These are phyloP conservation scores for Delonix regia DNA, from an alignment of 306 rosid genomes.

Conservation along the genomic window DNA sequence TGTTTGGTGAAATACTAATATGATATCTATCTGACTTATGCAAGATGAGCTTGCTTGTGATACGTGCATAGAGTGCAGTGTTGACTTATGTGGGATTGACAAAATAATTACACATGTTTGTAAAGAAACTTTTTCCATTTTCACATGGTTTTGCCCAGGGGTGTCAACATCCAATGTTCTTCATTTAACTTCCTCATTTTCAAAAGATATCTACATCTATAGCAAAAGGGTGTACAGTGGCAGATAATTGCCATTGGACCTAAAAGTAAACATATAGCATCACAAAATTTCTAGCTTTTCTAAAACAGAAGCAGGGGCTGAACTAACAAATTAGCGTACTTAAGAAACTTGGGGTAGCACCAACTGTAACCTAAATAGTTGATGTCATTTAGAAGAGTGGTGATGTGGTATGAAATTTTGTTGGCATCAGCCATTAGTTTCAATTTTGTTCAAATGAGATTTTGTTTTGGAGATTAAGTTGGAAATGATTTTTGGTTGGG, in stretches of 20 bases:
- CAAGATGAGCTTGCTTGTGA: constrained; percentile 7
- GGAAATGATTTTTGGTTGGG: constrained; percentile 29
- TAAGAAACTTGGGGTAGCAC: not conserved
- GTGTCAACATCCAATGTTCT: constrained; percentile 1
- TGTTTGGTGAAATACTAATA: constrained; percentile 16
- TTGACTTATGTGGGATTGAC: constrained; percentile 28
- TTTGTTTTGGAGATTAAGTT: constrained; percentile 7
- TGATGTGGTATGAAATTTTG: constrained; percentile 14
- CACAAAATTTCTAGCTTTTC: not conserved
- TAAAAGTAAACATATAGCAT: not conserved
- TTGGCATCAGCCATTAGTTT: constrained; percentile 11
- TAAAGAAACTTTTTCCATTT: constrained; percentile 2
- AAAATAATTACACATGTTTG: constrained; percentile 24
- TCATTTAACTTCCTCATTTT: constrained; percentile 29
- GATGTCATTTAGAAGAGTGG: constrained; percentile 12
- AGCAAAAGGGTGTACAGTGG: constrained; percentile 11
- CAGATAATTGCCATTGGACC: constrained; percentile 22
- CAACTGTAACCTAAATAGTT: constrained; percentile 2
- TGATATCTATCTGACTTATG: constrained; percentile 18
- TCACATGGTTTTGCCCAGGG: not conserved
- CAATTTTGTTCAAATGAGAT: not conserved
- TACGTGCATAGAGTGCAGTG: not conserved
- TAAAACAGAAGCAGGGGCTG: not conserved
- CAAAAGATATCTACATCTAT: constrained; percentile 29
- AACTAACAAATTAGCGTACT: not conserved